Evolutionary conservation across 805 yeast genomes (phyloP).

Genomic region (Candida silvicultrix): DNA sequence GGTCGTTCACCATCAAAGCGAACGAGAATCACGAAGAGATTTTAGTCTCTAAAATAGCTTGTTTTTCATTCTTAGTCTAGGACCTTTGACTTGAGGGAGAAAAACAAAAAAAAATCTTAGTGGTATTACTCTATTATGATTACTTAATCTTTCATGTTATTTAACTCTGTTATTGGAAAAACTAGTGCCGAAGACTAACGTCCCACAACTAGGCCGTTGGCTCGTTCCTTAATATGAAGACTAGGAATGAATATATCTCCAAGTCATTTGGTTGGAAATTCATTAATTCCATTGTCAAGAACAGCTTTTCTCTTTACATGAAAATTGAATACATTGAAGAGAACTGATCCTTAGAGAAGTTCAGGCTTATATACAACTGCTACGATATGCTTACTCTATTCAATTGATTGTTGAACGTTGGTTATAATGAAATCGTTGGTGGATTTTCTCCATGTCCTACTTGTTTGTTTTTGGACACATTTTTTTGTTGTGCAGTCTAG

Average conservation of each 20-base stretch:
- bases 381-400: too few species aligned
- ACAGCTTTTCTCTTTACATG: too few species aligned
- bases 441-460: too few species aligned
- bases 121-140: too few species aligned
- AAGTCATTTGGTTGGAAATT: neutral
- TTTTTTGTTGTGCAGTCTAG: neutral
- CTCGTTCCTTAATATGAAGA: neutral
- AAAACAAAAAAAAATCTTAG: too few species aligned
- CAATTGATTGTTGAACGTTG: neutral
- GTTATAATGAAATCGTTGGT: neutral
- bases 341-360: too few species aligned
- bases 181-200: neutral
- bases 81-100: too few species aligned
- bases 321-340: too few species aligned
- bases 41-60: neutral
- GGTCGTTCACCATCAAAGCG: conserved; percentile 1
- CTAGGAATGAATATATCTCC: neutral
- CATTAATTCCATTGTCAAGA: too few species aligned
- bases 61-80: too few species aligned
- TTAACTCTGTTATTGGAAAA: too few species aligned
- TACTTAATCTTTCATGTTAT: neutral
- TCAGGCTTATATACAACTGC: too few species aligned
- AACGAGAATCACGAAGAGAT: neutral
- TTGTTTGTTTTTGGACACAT: neutral
- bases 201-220: neutral